Evolutionary conservation across 2,329 filamentous ascomycete genomes (phyloP).

Genomic region (Cladophialophora carrionii): DNA sequence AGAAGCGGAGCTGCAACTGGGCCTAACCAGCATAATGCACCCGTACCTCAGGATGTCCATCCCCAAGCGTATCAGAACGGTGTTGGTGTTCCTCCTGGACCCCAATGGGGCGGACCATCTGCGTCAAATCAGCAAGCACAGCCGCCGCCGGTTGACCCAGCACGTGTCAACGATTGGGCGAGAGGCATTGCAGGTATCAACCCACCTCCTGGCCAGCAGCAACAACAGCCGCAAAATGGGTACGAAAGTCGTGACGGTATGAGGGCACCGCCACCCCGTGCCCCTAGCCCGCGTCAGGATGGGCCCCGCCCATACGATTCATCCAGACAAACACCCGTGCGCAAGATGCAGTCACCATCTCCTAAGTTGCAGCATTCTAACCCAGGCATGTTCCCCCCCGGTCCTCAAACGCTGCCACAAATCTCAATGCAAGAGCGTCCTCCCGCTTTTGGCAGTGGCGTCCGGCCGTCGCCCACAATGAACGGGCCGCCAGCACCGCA

Average conservation of each 20-base stretch:
- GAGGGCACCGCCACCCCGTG: constrained; percentile 69
- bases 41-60: constrained; percentile 94
- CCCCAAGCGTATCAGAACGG: constrained; percentile 90
- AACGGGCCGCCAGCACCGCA: constrained; percentile 57
- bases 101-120: constrained; percentile 84
- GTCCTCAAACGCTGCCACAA: constrained; percentile 56
- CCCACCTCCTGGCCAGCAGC: constrained; percentile 50
- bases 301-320: constrained; percentile 70
- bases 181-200: constrained; percentile 77
- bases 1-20: constrained; percentile 77
- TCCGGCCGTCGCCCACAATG: constrained; percentile 54
- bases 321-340: constrained; percentile 56
- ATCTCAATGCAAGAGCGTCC: constrained; percentile 53
- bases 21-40: constrained; percentile 72
- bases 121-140: constrained; percentile 42
- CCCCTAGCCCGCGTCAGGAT: constrained; percentile 76
- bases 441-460: constrained; percentile 45
- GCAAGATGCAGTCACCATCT: constrained; percentile 60
- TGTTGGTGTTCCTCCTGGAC: constrained; percentile 79
- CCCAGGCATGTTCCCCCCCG: constrained; percentile 54
- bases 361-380: constrained; percentile 61
- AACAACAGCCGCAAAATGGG: constrained; percentile 55
- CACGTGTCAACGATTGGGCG: constrained; percentile 61
- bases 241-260: constrained; percentile 78
- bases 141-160: constrained; percentile 59